These are phyloP conservation scores for Fomitopsis betulina DNA, from an alignment of 1,284 basidiomycete species.

Conservation along the genomic window DNA sequence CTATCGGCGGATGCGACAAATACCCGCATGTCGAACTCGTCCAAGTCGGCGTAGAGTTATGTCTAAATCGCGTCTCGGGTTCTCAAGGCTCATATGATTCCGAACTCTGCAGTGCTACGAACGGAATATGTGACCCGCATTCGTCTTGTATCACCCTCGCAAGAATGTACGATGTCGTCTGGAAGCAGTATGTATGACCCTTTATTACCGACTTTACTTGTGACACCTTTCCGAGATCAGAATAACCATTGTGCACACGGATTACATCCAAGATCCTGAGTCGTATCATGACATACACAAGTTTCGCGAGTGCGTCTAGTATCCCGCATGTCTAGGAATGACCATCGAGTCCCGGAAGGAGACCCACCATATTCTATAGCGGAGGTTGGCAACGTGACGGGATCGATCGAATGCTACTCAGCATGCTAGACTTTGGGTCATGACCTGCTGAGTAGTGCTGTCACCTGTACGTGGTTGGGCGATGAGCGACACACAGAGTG, in stretches of 20 bases:
- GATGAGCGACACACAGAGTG: background rate
- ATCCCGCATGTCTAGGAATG: background rate
- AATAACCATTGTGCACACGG: too few species aligned
- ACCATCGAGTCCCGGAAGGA: background rate
- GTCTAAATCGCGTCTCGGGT: too few species aligned
- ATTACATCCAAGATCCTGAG: background rate
- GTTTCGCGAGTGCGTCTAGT: background rate
- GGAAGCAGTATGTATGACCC: too few species aligned
- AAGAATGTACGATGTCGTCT: too few species aligned
- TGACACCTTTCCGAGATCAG: too few species aligned
- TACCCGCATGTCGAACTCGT: background rate
- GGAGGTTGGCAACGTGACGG: background rate
- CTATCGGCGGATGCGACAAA: background rate
- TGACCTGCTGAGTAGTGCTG: slow-evolving; percentile 11
- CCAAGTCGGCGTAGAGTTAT: too few species aligned
- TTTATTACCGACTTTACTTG: too few species aligned
- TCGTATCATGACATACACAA: background rate
- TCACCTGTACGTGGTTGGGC: slow-evolving; percentile 5
- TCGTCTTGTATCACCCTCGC: too few species aligned
- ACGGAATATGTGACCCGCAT: too few species aligned
- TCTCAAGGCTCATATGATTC: too few species aligned
- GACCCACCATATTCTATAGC: too few species aligned
- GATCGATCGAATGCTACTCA: background rate
- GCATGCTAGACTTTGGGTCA: background rate
- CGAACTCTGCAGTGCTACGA: too few species aligned